A percentile compares a stretch with the other conserved stretches of the same genome.
Conservation (phyloP, 768 basidiomycete genomes). For the Steccherinum ochraceum region DNA sequence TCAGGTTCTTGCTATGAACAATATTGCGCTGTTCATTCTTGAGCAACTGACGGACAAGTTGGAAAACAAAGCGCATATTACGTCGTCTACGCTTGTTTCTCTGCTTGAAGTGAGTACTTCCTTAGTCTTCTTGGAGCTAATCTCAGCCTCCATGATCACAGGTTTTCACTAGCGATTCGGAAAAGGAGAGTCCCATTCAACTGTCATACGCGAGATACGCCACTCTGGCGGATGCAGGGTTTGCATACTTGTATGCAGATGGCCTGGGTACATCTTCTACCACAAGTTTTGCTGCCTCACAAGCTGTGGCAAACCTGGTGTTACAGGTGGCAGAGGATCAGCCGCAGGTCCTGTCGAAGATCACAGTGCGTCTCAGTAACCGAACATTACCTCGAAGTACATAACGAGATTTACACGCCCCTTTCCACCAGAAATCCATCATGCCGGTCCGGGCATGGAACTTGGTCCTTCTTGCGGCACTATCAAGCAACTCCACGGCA, state of each 20-base stretch:
- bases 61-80: conserved; percentile 12
- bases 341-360: conserved; percentile 31
- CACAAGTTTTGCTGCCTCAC: conserved; percentile 46
- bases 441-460: conserved; percentile 57
- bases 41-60: conserved; percentile 18
- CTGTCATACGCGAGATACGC: conserved; percentile 29
- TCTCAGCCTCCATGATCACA: conserved; percentile 3
- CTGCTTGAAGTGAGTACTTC: conserved; percentile 37
- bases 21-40: conserved; percentile 13
- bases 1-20: conserved; percentile 11
- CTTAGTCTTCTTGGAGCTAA: neutral
- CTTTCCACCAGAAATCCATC: conserved; percentile 6
- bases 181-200: neutral
- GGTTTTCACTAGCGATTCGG: conserved; percentile 5
- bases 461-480: conserved; percentile 47
- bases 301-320: conserved; percentile 47
- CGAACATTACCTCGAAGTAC: conserved; percentile 8
- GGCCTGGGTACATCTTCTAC: conserved; percentile 37
- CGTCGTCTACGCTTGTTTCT: conserved; percentile 12
- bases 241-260: conserved; percentile 48
- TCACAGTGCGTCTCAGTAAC: conserved; percentile 27
- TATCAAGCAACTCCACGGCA: conserved; percentile 31
- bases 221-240: conserved; percentile 42
- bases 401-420: neutral
- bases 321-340: conserved; percentile 43